Evolutionary conservation across 2,329 filamentous ascomycete species (phyloP), one percentile per base, ranked within the genome.

Genomic region (Aspergillus japonicus): DNA sequence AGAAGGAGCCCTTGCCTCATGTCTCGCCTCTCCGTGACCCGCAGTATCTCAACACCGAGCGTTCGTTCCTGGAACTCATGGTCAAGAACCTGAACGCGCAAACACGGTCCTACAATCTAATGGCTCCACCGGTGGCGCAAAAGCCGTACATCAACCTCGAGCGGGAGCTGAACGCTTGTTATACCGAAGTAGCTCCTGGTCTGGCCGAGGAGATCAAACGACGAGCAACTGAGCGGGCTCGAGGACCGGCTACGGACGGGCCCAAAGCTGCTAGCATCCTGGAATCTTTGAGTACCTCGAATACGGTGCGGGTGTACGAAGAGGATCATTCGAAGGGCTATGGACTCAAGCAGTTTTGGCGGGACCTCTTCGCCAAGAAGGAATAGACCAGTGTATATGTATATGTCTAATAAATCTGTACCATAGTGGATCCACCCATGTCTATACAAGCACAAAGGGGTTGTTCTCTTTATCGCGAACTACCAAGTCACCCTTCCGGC

Each of bases 81-180:
- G 84, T 99, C 64, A 83, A 85, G 50, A 87, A 91, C 58, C 85
- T 98, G 58, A 98, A 98, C 75, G 76, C 78, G 31, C 82, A 96
- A 52, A 89, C 92, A 7, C 86, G 95, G 26, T 90, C 90, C 14
- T 99, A 99, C 80, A 98, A 98, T 69, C 85, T 98, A 3, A 94
- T 96, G 87, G 94, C 95, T 0, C 95, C 95, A 0, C 89, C 92
- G 57, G 82, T 96, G 1, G 93, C 94, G 2, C 96, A 95, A 77
- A 96, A 96, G 75, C 91, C 94, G 0, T 98, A 98, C 75, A 92
- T 92, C 71, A 88, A 83, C 2, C 85, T 98, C 7, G 86, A 92
- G 49, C 86, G 94, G 52, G 95, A 99, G 76, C 82, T 98, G 16
- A 83, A 82, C 31, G 82, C 85, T 2, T 97, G 93, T 73, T 98